phyloP scores from a whole-genome alignment of 73 alveolate genomes.

The Tetrahymena borealis region DNA sequence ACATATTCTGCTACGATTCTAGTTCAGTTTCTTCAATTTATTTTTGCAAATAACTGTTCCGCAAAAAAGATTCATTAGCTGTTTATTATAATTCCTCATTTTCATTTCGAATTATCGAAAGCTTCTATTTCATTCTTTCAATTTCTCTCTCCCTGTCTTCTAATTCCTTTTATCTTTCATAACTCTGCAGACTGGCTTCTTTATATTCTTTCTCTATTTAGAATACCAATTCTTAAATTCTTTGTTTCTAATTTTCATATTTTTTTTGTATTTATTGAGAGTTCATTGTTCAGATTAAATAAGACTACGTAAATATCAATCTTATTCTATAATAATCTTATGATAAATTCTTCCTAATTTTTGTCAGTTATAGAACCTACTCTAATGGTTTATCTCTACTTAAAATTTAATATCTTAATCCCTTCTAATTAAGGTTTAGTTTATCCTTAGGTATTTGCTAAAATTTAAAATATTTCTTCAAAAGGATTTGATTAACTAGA shows the following conservation, averaged over 20 bases:
- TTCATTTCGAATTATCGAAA: neutral
- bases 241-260: neutral
- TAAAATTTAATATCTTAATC: too few species aligned
- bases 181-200: neutral
- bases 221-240: neutral
- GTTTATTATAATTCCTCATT: neutral
- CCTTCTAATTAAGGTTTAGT: too few species aligned
- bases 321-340: too few species aligned
- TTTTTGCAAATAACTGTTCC: neutral
- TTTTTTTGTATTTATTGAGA: neutral
- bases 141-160: neutral
- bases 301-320: too few species aligned
- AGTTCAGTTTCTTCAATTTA: neutral
- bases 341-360: too few species aligned
- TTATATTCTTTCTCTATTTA: neutral
- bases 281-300: too few species aligned
- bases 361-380: too few species aligned
- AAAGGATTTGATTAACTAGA: too few species aligned
- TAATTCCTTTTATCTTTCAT: neutral
- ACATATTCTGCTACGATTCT: neutral
- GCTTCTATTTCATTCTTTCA: neutral
- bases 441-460: too few species aligned
- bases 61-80: neutral
- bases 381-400: too few species aligned
- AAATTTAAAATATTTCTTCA: too few species aligned